Conservation (phyloP, 352 stramenopile species). For the Pythium aristosporum region DNA sequence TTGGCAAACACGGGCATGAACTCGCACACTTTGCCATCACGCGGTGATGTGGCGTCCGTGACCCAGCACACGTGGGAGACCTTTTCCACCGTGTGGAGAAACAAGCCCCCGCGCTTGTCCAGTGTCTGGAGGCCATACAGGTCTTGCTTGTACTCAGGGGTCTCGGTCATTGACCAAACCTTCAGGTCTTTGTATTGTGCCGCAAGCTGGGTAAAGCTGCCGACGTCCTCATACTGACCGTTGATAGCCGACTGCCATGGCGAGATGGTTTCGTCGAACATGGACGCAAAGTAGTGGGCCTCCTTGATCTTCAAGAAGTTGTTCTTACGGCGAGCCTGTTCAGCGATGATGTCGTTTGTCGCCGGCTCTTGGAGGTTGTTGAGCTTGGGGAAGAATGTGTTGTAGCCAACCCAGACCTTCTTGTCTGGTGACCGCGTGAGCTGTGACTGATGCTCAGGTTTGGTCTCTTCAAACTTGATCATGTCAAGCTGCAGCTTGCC, state of each 20-base stretch:
- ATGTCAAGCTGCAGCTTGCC: constrained; percentile 45
- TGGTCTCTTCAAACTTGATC: no score
- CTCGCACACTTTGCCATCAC: constrained; percentile 20
- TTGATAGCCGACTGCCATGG: constrained; percentile 37
- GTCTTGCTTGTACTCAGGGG: constrained; percentile 40
- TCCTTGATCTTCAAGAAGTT: constrained; percentile 33
- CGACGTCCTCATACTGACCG: constrained; percentile 32
- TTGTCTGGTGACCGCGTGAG: constrained; percentile 34
- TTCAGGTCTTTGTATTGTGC: constrained; percentile 31
- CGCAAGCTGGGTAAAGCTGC: constrained; percentile 27
- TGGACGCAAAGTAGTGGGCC: constrained; percentile 37
- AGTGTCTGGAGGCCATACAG: constrained; percentile 37
- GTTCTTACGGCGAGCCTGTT: constrained; percentile 29
- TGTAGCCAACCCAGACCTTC: constrained; percentile 25
- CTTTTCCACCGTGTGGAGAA: constrained; percentile 28
- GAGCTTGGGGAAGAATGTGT: constrained; percentile 20
- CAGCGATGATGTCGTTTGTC: constrained; percentile 22
- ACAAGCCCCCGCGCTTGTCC: constrained; percentile 27
- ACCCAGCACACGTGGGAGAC: constrained; percentile 39
- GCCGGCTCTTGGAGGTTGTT: constrained; percentile 36
- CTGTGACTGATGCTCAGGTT: no score
- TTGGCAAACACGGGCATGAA: constrained; percentile 44
- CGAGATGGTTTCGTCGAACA: constrained; percentile 33
- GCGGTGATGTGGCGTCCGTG: constrained; percentile 10
- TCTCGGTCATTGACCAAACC: constrained; percentile 36